phyloP scores from a whole-genome alignment of 2,329 filamentous ascomycete species.

The Akanthomyces uredinophilus region DNA sequence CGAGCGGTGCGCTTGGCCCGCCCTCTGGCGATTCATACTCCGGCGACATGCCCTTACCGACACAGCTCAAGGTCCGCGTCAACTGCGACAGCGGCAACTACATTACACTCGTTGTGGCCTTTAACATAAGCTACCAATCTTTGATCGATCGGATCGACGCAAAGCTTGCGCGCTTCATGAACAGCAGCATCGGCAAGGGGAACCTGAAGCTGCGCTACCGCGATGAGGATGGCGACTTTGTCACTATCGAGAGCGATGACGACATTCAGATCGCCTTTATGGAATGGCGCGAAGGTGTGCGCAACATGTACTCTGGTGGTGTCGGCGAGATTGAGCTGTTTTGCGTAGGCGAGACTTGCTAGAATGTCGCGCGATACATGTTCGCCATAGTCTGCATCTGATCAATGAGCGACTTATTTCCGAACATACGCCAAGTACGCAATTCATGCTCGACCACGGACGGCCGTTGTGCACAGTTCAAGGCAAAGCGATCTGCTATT shows the following conservation, averaged over 20 bases:
- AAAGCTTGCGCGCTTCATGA: conserved; percentile 83
- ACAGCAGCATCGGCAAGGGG: conserved; percentile 74
- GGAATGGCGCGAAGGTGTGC: conserved; percentile 75
- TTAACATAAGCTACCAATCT: conserved; percentile 90
- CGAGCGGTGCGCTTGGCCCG: conserved; percentile 28
- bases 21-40: conserved; percentile 27
- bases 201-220: conserved; percentile 83
- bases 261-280: conserved; percentile 94
- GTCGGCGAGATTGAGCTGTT: conserved; percentile 89
- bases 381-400: not conserved
- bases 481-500: not conserved
- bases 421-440: not conserved
- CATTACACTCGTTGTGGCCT: conserved; percentile 91
- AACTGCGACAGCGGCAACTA: conserved; percentile 82
- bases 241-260: conserved; percentile 91
- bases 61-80: conserved; percentile 92
- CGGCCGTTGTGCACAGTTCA: not conserved
- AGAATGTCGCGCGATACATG: not conserved
- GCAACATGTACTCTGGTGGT: conserved; percentile 55
- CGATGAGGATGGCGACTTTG: conserved; percentile 88
- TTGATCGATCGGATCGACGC: conserved; percentile 94
- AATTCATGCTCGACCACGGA: not conserved
- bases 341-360: conserved; percentile 54
- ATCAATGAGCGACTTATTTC: not conserved
- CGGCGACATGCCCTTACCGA: conserved; percentile 51